Evolutionary conservation across 2,329 filamentous ascomycete species (phyloP).

Genomic region (Ceratocystis eucalypticola): DNA sequence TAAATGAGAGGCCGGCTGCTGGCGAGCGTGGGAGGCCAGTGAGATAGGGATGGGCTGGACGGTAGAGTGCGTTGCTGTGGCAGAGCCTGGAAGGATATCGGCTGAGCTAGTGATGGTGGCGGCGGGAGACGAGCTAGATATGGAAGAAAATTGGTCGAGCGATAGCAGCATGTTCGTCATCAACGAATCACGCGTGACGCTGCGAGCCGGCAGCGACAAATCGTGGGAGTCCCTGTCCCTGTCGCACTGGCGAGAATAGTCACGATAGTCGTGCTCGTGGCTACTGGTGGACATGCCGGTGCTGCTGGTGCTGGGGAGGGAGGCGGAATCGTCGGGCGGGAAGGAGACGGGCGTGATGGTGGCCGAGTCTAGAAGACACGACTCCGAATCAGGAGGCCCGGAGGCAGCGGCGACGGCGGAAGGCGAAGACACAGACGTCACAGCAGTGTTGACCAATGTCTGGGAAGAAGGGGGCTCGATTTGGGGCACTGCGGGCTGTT

Average conservation of each 20-base stretch:
- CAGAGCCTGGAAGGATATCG: background rate
- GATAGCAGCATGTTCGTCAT: constrained; percentile 93
- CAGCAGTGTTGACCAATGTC: background rate
- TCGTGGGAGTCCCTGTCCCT: constrained; percentile 70
- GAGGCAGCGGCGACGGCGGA: background rate
- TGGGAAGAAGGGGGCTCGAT: background rate
- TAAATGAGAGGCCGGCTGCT: constrained; percentile 2
- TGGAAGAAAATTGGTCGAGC: constrained; percentile 59
- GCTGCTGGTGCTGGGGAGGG: constrained; percentile 19
- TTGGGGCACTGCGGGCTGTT: background rate
- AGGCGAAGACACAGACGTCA: background rate
- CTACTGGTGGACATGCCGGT: constrained; percentile 26
- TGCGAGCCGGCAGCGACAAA: constrained; percentile 61
- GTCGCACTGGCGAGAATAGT: constrained; percentile 20
- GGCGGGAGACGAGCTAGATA: constrained; percentile 33
- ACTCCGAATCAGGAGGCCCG: constrained; percentile 20
- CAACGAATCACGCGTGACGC: constrained; percentile 75
- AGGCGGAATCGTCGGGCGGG: background rate
- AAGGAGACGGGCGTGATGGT: constrained; percentile 25
- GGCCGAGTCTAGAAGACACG: constrained; percentile 30
- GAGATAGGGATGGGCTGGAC: constrained; percentile 20
- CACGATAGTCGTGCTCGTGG: constrained; percentile 23
- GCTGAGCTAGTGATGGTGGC: constrained; percentile 21
- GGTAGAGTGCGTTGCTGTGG: constrained; percentile 21
- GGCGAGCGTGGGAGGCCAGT: constrained; percentile 7